A percentile compares a stretch with the other conserved stretches of the same genome.
Evolutionary conservation across 2,329 filamentous ascomycete genomes (phyloP).

Genomic region (Aspergillus cejpii): DNA sequence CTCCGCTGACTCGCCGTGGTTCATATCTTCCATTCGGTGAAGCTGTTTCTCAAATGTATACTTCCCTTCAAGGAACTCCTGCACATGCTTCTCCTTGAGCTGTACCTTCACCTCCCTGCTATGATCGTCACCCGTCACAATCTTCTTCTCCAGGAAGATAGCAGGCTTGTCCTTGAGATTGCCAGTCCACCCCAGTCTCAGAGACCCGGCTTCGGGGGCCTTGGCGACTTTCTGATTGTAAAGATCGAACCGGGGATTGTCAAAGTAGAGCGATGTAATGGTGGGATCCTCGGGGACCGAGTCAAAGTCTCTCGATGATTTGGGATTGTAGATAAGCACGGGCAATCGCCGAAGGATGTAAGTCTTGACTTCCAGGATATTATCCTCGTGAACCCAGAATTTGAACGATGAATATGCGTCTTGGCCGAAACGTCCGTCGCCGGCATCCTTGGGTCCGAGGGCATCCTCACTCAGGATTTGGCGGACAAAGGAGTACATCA

Average conservation of each 20-base stretch:
- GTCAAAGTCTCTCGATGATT: constrained; percentile 72
- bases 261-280: constrained; percentile 94
- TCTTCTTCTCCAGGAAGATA: constrained; percentile 85
- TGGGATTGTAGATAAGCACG: constrained; percentile 85
- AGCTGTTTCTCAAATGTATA: constrained; percentile 90
- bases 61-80: constrained; percentile 75
- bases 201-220: constrained; percentile 66
- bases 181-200: constrained; percentile 88
- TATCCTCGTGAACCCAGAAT: constrained; percentile 96
- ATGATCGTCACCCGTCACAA: constrained; percentile 64
- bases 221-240: constrained; percentile 80
- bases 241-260: constrained; percentile 75
- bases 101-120: constrained; percentile 73
- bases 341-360: constrained; percentile 85
- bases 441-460: constrained; percentile 49
- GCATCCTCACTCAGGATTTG: constrained; percentile 55
- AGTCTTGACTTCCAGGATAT: constrained; percentile 94
- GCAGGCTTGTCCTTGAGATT: constrained; percentile 71
- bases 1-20: constrained; percentile 59
- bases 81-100: constrained; percentile 92
- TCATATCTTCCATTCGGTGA: constrained; percentile 72
- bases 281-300: constrained; percentile 72
- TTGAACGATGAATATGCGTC: constrained; percentile 81
- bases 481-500: constrained; percentile 92
- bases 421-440: constrained; percentile 44